Evolutionary conservation across 768 basidiomycete genomes (phyloP).

Genomic region (Boletus tylopilopsis): DNA sequence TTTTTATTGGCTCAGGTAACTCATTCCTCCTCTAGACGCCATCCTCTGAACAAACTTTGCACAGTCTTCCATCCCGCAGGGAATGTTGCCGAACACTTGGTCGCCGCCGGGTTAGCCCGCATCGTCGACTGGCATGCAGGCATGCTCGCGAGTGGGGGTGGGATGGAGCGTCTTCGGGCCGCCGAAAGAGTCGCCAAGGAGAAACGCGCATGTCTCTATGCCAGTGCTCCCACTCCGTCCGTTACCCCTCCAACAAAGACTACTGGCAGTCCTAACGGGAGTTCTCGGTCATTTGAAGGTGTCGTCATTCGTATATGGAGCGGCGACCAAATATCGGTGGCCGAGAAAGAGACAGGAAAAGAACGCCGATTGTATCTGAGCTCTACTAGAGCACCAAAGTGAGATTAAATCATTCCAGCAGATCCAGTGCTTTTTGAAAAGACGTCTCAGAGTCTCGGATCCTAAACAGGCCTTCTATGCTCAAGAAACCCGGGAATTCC

Average conservation of each 20-base stretch:
- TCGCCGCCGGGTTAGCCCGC: conserved; percentile 80
- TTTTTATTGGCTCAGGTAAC: conserved; percentile 86
- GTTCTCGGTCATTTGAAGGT: conserved; percentile 65
- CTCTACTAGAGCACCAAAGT: conserved; percentile 86
- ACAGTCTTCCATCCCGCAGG: conserved; percentile 87
- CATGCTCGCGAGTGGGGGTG: conserved; percentile 79
- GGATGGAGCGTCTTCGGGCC: conserved; percentile 82
- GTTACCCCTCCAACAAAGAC: conserved; percentile 38
- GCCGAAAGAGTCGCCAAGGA: conserved; percentile 83
- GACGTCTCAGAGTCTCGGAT: conserved; percentile 62
- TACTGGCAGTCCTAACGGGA: conserved; percentile 44
- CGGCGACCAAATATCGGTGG: conserved; percentile 83
- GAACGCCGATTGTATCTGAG: conserved; percentile 86
- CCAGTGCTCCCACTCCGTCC: conserved; percentile 43
- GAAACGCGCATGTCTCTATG: conserved; percentile 67
- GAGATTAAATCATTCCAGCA: conserved; percentile 17
- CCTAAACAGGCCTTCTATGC: conserved; percentile 85
- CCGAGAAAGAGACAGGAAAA: conserved; percentile 65
- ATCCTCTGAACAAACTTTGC: background rate
- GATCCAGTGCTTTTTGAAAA: conserved; percentile 1
- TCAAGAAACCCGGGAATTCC: conserved; percentile 88
- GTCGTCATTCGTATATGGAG: conserved; percentile 87
- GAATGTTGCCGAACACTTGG: conserved; percentile 89
- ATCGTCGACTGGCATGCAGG: conserved; percentile 98
- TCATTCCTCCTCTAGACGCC: conserved; percentile 6